Conservation (phyloP, 169 alveolate genomes). For the Eimeria zaria region DNA sequence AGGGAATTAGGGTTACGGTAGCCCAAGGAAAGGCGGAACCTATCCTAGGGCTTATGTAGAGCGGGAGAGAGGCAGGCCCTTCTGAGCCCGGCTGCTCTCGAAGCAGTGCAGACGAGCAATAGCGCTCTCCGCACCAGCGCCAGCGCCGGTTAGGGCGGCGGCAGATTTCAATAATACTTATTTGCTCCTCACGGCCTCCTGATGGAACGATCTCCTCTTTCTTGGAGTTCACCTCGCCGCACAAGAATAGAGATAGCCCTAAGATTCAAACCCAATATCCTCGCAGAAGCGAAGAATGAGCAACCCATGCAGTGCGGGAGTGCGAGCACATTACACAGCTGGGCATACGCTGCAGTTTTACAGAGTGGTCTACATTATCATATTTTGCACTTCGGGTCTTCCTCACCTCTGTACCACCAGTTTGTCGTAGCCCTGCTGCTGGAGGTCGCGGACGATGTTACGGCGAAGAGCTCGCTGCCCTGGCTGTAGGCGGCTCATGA, state of each 20-base stretch:
- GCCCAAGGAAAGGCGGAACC: neutral
- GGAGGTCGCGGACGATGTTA: conserved; percentile 90
- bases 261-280: neutral
- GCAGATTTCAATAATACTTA: neutral
- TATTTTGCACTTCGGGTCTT: neutral
- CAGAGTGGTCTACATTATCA: neutral
- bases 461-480: conserved; percentile 93
- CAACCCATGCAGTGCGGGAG: neutral
- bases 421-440: conserved; percentile 90
- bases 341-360: neutral
- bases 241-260: conserved; percentile 92
- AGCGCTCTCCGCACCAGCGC: neutral
- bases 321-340: neutral
- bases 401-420: conserved; percentile 88
- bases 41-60: neutral
- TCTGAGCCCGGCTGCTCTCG: neutral
- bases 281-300: neutral
- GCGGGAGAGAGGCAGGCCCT: neutral
- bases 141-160: neutral
- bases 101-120: neutral
- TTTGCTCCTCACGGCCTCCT: conserved; percentile 86
- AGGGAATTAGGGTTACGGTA: neutral
- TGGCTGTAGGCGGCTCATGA: conserved; percentile 90
- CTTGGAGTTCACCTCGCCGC: conserved; percentile 92
- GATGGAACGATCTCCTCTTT: conserved; percentile 93